A percentile compares a stretch with the other conserved stretches of the same genome.
phyloP scores from a whole-genome alignment of 441 rosid species.

The Mallotus repandus region DNA sequence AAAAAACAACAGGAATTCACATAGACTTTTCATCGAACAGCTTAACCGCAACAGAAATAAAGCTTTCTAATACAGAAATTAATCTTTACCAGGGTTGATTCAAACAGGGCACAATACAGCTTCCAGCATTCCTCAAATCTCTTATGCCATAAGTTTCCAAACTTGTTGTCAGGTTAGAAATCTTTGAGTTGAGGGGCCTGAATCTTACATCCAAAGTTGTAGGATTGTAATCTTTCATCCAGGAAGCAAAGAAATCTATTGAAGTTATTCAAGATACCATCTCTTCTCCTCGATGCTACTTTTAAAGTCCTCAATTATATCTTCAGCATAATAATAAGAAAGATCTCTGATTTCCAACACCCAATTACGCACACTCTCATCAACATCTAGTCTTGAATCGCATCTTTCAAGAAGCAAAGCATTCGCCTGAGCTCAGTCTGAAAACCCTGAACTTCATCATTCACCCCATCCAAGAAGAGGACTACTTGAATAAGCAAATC shows the following conservation, averaged over 20 bases:
- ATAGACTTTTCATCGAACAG: constrained; percentile 16
- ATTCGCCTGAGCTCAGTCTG: constrained; percentile 31
- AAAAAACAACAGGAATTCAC: background rate
- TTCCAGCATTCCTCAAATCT: constrained; percentile 2
- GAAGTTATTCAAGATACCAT: constrained; percentile 18
- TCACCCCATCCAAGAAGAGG: constrained; percentile 26
- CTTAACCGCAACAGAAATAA: background rate
- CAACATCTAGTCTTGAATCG: constrained; percentile 38
- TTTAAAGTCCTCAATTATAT: constrained; percentile 39
- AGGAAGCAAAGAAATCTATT: constrained; percentile 18
- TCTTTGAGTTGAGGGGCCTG: constrained; percentile 23
- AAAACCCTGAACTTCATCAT: constrained; percentile 27
- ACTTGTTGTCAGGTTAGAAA: constrained; percentile 17
- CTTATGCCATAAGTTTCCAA: constrained; percentile 20
- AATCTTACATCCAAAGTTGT: constrained; percentile 28
- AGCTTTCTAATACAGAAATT: no score
- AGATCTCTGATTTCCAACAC: constrained; percentile 45
- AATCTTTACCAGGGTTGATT: background rate
- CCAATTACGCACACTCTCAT: constrained; percentile 40
- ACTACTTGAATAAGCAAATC: constrained; percentile 35
- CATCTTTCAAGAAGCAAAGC: constrained; percentile 39
- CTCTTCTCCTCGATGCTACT: constrained; percentile 13
- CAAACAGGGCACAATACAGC: background rate
- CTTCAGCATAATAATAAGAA: constrained; percentile 28
- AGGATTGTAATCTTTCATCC: constrained; percentile 15